Conservation (phyloP, 106 monocot species). For the Platanthera zijinensis region DNA sequence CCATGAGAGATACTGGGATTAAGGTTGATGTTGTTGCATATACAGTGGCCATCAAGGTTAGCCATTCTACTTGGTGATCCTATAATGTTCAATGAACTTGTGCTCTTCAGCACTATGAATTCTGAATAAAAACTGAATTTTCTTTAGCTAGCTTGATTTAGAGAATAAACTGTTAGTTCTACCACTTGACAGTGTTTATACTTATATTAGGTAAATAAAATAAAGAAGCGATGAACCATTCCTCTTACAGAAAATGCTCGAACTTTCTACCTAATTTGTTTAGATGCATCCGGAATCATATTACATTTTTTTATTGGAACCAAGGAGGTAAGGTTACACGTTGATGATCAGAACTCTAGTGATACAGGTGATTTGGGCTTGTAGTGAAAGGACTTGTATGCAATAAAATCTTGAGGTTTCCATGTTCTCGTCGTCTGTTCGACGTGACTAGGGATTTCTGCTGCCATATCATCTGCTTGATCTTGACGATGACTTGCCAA, state of each 20-base stretch:
- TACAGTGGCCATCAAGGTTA: constrained; percentile 85
- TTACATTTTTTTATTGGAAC: neutral
- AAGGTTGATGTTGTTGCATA: constrained; percentile 86
- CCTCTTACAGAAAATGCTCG: neutral
- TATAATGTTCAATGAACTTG: neutral
- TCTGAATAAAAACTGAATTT: neutral
- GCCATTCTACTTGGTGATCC: neutral
- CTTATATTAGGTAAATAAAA: neutral
- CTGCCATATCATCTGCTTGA: too few relatives aligned
- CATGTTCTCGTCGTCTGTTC: too few relatives aligned
- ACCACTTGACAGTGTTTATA: neutral
- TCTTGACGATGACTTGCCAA: too few relatives aligned
- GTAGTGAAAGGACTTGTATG: too few relatives aligned
- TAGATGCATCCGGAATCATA: neutral
- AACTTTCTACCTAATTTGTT: neutral
- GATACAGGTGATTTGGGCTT: too few relatives aligned
- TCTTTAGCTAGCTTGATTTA: neutral
- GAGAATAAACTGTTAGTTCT: neutral
- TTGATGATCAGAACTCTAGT: too few relatives aligned
- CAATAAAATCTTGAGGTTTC: too few relatives aligned
- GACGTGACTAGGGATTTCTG: too few relatives aligned
- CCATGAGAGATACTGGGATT: constrained; percentile 62
- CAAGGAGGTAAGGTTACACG: too few relatives aligned
- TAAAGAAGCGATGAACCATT: neutral
- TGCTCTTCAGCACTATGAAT: neutral